A percentile compares a stretch with the other conserved stretches of the same genome.
Evolutionary conservation across 169 alveolate species (phyloP).

Genomic region (Cryptosporidium muris): DNA sequence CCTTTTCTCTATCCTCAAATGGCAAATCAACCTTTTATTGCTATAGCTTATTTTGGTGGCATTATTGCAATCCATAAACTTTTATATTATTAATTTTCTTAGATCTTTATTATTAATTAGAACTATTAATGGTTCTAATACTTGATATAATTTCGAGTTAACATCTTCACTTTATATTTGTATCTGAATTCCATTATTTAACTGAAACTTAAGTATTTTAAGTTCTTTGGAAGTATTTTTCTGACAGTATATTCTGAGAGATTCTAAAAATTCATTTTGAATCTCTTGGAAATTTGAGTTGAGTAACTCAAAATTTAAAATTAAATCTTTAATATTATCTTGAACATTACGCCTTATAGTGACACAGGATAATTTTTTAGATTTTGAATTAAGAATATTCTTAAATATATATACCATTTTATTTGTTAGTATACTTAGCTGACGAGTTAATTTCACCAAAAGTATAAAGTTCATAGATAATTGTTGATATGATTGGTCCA

Average conservation of each 20-base stretch:
- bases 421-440: slow-evolving; percentile 2
- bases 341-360: slow-evolving; percentile 37
- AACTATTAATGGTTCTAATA: too few species aligned
- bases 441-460: slow-evolving; percentile 21
- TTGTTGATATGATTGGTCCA: slow-evolving; percentile 34
- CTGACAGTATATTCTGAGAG: slow-evolving; percentile 9
- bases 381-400: slow-evolving; percentile 1
- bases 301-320: slow-evolving; percentile 17
- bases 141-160: too few species aligned
- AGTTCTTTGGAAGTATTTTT: slow-evolving; percentile 12
- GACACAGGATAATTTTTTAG: slow-evolving; percentile 38
- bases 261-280: slow-evolving; percentile 14
- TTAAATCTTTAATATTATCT: slow-evolving; percentile 16
- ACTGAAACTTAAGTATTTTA: slow-evolving; percentile 11
- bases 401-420: slow-evolving; percentile 20
- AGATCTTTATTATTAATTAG: too few species aligned
- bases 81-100: neutral
- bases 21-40: slow-evolving; percentile 34
- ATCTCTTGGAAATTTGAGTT: slow-evolving; percentile 25
- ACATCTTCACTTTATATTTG: neutral
- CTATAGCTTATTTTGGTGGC: slow-evolving; percentile 67
- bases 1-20: slow-evolving; percentile 45
- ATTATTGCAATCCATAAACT: slow-evolving; percentile 36
- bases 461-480: slow-evolving; percentile 39
- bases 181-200: neutral